Evolutionary conservation across 805 yeast genomes (phyloP), one percentile per base, ranked within the genome.

Genomic region (Saccharomyces mikatae): DNA sequence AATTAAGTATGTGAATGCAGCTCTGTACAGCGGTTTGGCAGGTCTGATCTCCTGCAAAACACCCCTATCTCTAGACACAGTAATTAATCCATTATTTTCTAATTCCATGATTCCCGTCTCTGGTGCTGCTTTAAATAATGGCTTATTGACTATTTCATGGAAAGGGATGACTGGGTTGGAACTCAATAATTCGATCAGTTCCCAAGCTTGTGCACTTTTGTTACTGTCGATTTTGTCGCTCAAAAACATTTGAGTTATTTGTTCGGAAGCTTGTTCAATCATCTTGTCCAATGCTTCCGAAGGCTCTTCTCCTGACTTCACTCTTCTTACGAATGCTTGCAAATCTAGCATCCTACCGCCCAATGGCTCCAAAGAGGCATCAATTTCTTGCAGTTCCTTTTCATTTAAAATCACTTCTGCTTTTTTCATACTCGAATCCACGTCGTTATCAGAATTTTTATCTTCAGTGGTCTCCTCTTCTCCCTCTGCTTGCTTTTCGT

Each of bases 291-390:
- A 72, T 0, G 98, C 97, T 51, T 79, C 86, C 9, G 72, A 62
- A 2, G 96, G 95, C 6, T 80, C 67, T 66, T 94, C 99, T 6
- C 99, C 99, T 1, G 92, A 82, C 62, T 83, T 83, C 17, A 94
- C 80, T 51, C 98, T 85, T 66, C 98, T 80, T 1, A 86, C 86
- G 71, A 89, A 90, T 29, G 92, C 85, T 70, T 94, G 97, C 51
- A 94, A 75, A 68, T 94, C 99, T 48, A 90, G 76, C 91, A 92
- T 87, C 58, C 99, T 82, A 46, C 99, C 99, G 22, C 99, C 99
- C 28, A 94, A 71, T 11, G 96, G 95, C 28, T 74, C 81, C 32
- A 91, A 71, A 31, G 84, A 78, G 4, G 72, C 70, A 26, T 81
- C 84, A 26, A 90, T 74, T 9, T 75, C 76, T 1, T 64, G 57